Evolutionary conservation across 441 rosid genomes (phyloP), one percentile per base, ranked within the genome.

Genomic region (Gossypium davidsonii): DNA sequence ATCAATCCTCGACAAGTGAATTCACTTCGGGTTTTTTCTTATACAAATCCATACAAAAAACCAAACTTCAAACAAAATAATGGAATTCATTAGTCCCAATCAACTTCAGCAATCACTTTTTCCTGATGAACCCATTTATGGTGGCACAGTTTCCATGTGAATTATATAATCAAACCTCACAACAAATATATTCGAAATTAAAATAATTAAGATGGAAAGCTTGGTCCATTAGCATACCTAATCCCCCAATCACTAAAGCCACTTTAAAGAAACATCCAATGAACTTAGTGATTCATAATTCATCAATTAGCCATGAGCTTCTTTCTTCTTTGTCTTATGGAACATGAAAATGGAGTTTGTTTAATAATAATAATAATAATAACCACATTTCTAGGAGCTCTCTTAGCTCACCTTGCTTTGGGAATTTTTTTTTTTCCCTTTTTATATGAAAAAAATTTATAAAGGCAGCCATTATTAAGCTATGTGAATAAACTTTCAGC

Each of bases 11-110:
- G 6, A 66, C 93, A 93, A 90, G 80, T 83, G 77, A 28, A 74
- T 90, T 69, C 91, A 85, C 82, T 74, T 88, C 56, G 92, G 94
- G 76, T 61, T 31, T 15, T 31, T 59, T 34, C n/a, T 2, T 1
- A 8, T 6, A 4, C 37, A 17, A 9, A 7, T 34, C 4, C 14
- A 34, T 10, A 9, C 5, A 5, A 31, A 34, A 61, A 31, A 61
- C 18, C 46, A 8, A 31, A 31, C 1, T 31, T 34, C 10, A 7
- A 60, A 60, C 6, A 60, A 60, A 2, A 60, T n/a, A 17, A 63
- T 12, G 18, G 53, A 4, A 49, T 12, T 12, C 52, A 48, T 49
- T 49, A 2, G 53, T 49, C 53, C 53, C 53, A n/a, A 49, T 49
- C 17, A 49, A 49, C 53, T 49, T 49, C 53, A 49, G 18, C 18